phyloP scores from a whole-genome alignment of 2,329 filamentous ascomycete species.

The Fusarium stilboides region DNA sequence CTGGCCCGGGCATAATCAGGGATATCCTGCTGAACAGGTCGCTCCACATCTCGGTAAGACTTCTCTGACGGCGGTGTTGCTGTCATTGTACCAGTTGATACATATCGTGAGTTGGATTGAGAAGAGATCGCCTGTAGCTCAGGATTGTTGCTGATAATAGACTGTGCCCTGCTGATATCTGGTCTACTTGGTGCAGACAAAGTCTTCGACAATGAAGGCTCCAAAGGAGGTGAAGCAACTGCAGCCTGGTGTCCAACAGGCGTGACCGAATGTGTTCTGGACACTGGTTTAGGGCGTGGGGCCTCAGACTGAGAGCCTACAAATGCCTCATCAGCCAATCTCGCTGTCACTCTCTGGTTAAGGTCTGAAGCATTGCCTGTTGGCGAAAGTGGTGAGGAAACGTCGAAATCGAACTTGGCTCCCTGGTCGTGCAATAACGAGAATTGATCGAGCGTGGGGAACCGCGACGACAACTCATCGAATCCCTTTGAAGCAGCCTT shows the following conservation, averaged over 20 bases:
- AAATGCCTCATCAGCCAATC: conserved; percentile 89
- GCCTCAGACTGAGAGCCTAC: conserved; percentile 59
- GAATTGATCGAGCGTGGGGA: conserved; percentile 94
- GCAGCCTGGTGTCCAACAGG: conserved; percentile 47
- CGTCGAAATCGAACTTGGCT: conserved; percentile 86
- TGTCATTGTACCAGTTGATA: conserved; percentile 86
- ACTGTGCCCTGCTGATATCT: conserved; percentile 72
- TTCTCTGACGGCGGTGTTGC: conserved; percentile 68
- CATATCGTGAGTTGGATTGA: conserved; percentile 58
- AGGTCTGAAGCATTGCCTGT: conserved; percentile 66
- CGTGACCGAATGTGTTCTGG: conserved; percentile 53
- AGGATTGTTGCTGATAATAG: conserved; percentile 74
- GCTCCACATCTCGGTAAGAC: conserved; percentile 36
- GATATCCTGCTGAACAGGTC: conserved; percentile 38
- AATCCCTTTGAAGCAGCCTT: conserved; percentile 64
- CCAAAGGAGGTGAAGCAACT: conserved; percentile 47
- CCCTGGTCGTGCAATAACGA: conserved; percentile 89
- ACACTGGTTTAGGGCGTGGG: conserved; percentile 39
- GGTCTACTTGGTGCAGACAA: conserved; percentile 60
- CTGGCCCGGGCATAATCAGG: conserved; percentile 48
- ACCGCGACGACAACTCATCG: conserved; percentile 88
- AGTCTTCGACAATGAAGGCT: conserved; percentile 56
- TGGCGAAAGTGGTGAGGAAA: conserved; percentile 63
- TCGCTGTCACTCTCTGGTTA: conserved; percentile 79
- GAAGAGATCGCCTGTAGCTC: conserved; percentile 72